Conservation (phyloP, 1,284 basidiomycete genomes). For the Ceratobasidium sp. region DNA sequence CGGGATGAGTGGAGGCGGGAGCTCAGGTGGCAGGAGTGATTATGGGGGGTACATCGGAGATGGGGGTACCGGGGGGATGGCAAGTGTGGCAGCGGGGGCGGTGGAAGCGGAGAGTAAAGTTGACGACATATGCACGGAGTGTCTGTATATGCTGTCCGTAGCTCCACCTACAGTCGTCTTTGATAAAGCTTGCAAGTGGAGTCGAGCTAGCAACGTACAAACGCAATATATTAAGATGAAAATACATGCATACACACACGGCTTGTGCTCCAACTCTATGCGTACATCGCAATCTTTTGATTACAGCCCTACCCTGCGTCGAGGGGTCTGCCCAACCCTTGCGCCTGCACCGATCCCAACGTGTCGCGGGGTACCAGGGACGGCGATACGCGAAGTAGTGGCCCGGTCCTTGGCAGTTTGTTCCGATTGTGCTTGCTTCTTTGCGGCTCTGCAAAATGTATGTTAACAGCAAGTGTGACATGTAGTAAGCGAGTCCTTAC, state of each 20-base stretch:
- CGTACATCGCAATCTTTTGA: not conserved
- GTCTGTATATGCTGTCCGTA: not conserved
- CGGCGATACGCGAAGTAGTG: conserved; percentile 75
- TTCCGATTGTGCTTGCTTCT: conserved; percentile 75
- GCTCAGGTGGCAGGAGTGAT: not conserved
- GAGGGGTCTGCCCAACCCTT: conserved; percentile 64
- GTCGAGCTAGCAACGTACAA: not conserved
- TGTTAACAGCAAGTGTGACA: conserved; percentile 41
- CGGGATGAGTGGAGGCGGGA: not conserved
- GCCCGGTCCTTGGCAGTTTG: conserved; percentile 71
- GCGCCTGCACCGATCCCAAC: conserved; percentile 70
- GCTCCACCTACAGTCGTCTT: not conserved
- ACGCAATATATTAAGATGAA: conserved; percentile 2
- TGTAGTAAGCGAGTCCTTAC: conserved; percentile 65
- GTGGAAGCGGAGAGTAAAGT: not conserved
- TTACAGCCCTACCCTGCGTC: conserved; percentile 57
- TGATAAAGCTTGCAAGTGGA: not conserved
- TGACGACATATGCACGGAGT: not conserved
- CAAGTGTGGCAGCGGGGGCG: not conserved
- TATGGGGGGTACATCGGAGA: not conserved
- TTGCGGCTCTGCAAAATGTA: conserved; percentile 65
- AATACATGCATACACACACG: conserved; percentile 17
- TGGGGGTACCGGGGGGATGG: not conserved
- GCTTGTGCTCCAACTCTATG: not conserved
- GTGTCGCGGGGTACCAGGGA: conserved; percentile 84